Evolutionary conservation across 805 yeast species (phyloP), one percentile per base, ranked within the genome.

Genomic region (Spathaspora boniae): DNA sequence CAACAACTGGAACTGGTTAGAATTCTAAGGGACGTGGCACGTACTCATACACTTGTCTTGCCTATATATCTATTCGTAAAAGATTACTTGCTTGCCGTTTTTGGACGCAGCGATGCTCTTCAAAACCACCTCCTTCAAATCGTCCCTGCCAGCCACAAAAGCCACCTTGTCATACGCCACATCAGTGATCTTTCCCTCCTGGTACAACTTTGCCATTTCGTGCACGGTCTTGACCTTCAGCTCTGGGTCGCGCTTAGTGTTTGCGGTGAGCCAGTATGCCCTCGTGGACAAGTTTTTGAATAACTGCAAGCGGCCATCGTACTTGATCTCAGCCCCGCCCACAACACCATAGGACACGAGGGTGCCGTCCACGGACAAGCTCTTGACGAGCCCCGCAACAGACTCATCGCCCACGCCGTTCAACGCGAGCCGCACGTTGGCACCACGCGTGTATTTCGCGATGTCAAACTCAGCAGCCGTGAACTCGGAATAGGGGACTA

Each of bases 121-220:
- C 40, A 63, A 54, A 47, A 76, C 72, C 12, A 60, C 52, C 7
- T 61, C 54, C 17, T 72, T 50, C 17, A 75, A 55, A 34, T 70
- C 66, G 3, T 62, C 72, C 33, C 64, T 72, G 2, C 65, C 37
- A 28, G 61, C 60, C 43, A 62, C 61, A 9, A 63, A 51, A 24
- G 60, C 50, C 18, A 62, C 52, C 31, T 59, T 52, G n/a, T 58
- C 50, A 36, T 56, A 61, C 1, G 77, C 72, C 6, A 76, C 72
- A 20, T 70, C 74, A 17, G 50, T 54, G 20, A 85, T 55, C 36
- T 76, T 68, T n/a, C 82, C 83, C 2, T 63, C 51, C 34, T 78
- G 65, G 57, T 80, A 82, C 45, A 82, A 61, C 31, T 74, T 63
- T 28, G 82, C 64, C 27, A 87, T 65, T 22, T 68, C 74, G 6